Conservation (phyloP, 169 alveolate genomes). For the Sarcocystis neurona region DNA sequence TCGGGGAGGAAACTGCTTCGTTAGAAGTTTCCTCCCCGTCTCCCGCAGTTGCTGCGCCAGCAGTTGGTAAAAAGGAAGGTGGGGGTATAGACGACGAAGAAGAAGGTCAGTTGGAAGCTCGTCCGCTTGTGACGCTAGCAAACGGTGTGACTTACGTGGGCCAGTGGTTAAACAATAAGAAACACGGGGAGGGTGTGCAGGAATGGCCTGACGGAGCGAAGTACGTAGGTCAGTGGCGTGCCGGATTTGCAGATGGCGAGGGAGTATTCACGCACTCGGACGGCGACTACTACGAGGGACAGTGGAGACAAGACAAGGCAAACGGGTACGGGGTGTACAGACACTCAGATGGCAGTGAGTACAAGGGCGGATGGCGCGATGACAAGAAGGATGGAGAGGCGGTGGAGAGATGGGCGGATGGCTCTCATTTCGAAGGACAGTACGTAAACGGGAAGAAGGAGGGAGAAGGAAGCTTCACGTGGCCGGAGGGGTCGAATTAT, state of each 20-base stretch:
- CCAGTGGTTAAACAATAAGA: conserved; percentile 74
- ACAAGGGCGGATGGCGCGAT: conserved; percentile 89
- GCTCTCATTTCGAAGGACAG: conserved; percentile 86
- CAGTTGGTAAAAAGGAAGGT: not conserved
- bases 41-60: too few relatives aligned
- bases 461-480: conserved; percentile 86
- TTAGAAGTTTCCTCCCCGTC: too few relatives aligned
- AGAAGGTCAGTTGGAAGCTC: conserved; percentile 42
- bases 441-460: conserved; percentile 83
- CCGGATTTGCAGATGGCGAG: conserved; percentile 83
- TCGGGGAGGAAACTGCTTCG: not conserved
- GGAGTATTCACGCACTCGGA: conserved; percentile 86
- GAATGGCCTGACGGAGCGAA: conserved; percentile 79
- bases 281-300: conserved; percentile 87
- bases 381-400: conserved; percentile 90
- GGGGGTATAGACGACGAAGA: not conserved
- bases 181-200: conserved; percentile 80
- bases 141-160: conserved; percentile 69
- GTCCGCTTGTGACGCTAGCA: conserved; percentile 44
- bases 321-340: conserved; percentile 87
- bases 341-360: conserved; percentile 87
- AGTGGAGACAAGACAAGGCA: conserved; percentile 87
- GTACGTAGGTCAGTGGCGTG: conserved; percentile 78
- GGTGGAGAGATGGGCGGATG: conserved; percentile 88
- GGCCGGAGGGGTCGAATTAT: conserved; percentile 86